These are phyloP conservation scores for Diaporthe caulivora DNA, from an alignment of 2,329 filamentous ascomycete genomes.

Conservation along the genomic window DNA sequence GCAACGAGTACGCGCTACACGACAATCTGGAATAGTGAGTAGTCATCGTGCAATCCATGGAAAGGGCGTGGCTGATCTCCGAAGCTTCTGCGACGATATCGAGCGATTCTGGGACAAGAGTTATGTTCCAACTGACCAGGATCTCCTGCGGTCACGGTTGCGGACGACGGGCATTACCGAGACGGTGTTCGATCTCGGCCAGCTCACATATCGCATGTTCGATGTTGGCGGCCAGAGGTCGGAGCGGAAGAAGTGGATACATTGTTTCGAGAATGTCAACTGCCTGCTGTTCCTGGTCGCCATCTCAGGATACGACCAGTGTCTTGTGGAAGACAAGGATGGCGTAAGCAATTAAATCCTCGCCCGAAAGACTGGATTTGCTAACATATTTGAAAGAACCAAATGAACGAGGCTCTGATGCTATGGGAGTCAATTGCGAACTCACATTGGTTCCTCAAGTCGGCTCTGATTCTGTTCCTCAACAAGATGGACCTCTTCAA, in stretches of 20 bases:
- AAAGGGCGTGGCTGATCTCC: constrained; percentile 16
- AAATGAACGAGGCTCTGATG: constrained; percentile 93
- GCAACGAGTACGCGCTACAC: constrained; percentile 96
- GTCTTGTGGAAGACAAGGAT: constrained; percentile 94
- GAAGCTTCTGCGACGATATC: constrained; percentile 84
- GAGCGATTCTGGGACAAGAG: constrained; percentile 80
- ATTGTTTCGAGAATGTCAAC: constrained; percentile 95
- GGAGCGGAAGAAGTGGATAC: constrained; percentile 97
- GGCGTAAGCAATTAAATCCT: constrained; percentile 71
- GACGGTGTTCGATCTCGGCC: constrained; percentile 90
- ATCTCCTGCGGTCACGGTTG: constrained; percentile 89
- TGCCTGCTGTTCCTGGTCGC: constrained; percentile 93
- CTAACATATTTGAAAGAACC: constrained; percentile 70
- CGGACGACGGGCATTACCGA: constrained; percentile 97
- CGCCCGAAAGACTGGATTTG: constrained; percentile 36
- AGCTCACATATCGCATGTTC: constrained; percentile 96
- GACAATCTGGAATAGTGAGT: constrained; percentile 95
- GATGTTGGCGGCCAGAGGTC: constrained; percentile 93
- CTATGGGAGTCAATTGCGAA: constrained; percentile 89
- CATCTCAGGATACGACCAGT: constrained; percentile 97
- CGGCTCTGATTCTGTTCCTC: constrained; percentile 84
- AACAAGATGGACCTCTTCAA: constrained; percentile 92
- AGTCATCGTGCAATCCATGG: background rate
- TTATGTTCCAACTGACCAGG: constrained; percentile 93
- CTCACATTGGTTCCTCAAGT: constrained; percentile 87